These are phyloP conservation scores for Pestalotiopsis sp. DNA, from an alignment of 2,329 filamentous ascomycete genomes.

Conservation along the genomic window DNA sequence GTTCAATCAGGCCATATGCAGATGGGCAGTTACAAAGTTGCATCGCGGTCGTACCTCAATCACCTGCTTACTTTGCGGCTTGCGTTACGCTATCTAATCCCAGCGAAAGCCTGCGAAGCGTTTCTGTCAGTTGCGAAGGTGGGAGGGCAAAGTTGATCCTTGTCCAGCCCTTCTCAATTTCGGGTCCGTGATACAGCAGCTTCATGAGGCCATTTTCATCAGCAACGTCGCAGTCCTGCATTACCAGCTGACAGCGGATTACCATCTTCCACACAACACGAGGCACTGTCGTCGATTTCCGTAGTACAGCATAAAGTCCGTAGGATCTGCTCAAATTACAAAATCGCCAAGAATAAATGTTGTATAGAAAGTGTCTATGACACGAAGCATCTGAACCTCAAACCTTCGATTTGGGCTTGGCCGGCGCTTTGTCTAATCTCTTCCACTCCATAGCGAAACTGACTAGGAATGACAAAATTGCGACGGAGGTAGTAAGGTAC, in stretches of 20 bases:
- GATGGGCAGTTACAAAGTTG: neutral
- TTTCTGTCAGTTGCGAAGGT: neutral
- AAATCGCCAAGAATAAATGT: too few relatives aligned
- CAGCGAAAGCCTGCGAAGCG: neutral
- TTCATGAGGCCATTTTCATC: neutral
- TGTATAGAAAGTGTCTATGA: too few relatives aligned
- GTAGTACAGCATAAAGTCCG: too few relatives aligned
- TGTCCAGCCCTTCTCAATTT: slow-evolving; percentile 16
- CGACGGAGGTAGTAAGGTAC: neutral
- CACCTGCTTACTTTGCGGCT: neutral
- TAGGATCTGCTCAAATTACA: too few relatives aligned
- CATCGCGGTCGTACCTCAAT: neutral
- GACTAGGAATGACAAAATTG: neutral
- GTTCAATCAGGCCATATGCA: neutral
- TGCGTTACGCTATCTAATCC: neutral
- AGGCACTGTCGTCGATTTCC: too few relatives aligned
- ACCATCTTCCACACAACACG: too few relatives aligned
- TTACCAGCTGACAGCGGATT: too few relatives aligned
- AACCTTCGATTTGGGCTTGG: neutral
- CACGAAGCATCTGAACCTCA: neutral
- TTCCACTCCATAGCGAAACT: neutral
- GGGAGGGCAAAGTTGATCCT: slow-evolving; percentile 15
- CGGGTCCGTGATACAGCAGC: slow-evolving; percentile 10
- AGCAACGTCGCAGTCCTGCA: neutral
- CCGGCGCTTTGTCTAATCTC: neutral